Evolutionary conservation across 768 basidiomycete genomes (phyloP), one percentile per base, ranked within the genome.

Genomic region (Russula earlei): DNA sequence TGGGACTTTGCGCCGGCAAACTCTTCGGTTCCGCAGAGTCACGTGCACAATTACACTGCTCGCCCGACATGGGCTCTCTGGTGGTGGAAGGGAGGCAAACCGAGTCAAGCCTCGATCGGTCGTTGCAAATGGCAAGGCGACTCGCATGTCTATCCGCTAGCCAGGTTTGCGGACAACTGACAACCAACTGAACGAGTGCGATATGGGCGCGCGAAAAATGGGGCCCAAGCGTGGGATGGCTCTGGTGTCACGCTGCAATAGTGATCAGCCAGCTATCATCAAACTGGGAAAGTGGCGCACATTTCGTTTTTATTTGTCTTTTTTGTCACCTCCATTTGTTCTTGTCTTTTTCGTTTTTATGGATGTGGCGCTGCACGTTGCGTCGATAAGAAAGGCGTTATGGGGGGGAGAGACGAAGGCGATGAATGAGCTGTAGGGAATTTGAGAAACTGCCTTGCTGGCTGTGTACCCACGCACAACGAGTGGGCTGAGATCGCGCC

Each of bases 151-250:
- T n/a, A n/a, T n/a, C n/a, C 27, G n/a, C 27, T 17, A 19, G 49
- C 29, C 42, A 27, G 15, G 34, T 34, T 8, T 47, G 17, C n/a
- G 24, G 37, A 49, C 15, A 33, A n/a, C n/a, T n/a, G 22, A 37
- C n/a, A 11, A 12, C 14, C 37, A n/a, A n/a, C n/a, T n/a, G n/a
- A n/a, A n/a, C n/a, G n/a, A n/a, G n/a, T n/a, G n/a, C n/a, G 37
- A 37, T 42, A 5, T 7, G 44, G 38, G 45, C 56, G 51, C 56
- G 50, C 33, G 56, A 46, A 29, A 36, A 41, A 54, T 10, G 5
- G 29, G 17, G 34, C 3, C 25, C 55, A 45, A 51, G 24, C 52
- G 50, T 22, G 56, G 56, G 51, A 34, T 52, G 48, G 56, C 56
- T 57, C 56, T 52, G 40, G 51, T 29, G 33, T 2, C 41, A 49